Evolutionary conservation across 2,329 filamentous ascomycete species (phyloP).

Genomic region (Calonectria pteridis): DNA sequence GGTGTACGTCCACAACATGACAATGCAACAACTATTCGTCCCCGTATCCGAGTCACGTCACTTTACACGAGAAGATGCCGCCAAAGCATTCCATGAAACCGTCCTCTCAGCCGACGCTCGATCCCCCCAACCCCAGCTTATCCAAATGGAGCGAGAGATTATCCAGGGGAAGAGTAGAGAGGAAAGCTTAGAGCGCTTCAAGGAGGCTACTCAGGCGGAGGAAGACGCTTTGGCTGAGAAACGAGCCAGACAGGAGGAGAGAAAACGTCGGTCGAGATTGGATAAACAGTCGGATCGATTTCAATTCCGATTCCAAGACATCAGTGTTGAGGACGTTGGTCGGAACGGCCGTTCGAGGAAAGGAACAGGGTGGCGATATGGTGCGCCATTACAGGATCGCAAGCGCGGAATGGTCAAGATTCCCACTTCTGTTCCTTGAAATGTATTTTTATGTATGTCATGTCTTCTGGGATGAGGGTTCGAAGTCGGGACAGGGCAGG

Average conservation of each 20-base stretch:
- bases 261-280: constrained; percentile 55
- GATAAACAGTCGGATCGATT: constrained; percentile 63
- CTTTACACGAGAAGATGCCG: constrained; percentile 75
- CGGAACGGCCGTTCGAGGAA: constrained; percentile 62
- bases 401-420: constrained; percentile 76
- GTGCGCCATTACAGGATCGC: constrained; percentile 72
- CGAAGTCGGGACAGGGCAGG: constrained; percentile 9
- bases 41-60: constrained; percentile 73
- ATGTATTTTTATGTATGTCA: constrained; percentile 35
- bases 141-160: constrained; percentile 65
- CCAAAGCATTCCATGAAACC: constrained; percentile 71
- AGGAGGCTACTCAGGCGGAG: constrained; percentile 56
- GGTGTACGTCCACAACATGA: constrained; percentile 71
- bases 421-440: constrained; percentile 70
- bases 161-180: constrained; percentile 50
- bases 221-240: constrained; percentile 54
- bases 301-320: constrained; percentile 73
- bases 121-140: constrained; percentile 73
- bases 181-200: constrained; percentile 57
- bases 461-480: constrained; percentile 14
- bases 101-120: constrained; percentile 72
- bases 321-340: constrained; percentile 69
- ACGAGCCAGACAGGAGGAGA: constrained; percentile 46
- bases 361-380: constrained; percentile 73
- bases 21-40: constrained; percentile 74